Evolutionary conservation across 208 protist species (phyloP).

Genomic region (Phytomonas serpens): DNA sequence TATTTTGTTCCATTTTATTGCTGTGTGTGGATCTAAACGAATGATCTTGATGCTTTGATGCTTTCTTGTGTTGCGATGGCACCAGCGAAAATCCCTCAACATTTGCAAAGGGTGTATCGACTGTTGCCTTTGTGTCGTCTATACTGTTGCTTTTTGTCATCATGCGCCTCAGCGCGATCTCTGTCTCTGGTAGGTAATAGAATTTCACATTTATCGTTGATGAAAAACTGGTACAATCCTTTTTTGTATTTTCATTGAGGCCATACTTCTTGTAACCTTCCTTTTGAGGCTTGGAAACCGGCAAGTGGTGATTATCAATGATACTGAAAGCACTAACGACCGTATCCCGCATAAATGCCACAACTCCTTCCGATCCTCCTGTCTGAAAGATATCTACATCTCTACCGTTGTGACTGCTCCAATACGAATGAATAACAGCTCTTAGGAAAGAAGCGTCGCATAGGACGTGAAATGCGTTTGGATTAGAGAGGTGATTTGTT

Average conservation of each 20-base stretch:
- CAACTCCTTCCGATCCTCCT: background rate
- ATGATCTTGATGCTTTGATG: constrained; percentile 13
- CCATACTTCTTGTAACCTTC: background rate
- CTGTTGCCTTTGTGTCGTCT: background rate
- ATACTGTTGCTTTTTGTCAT: constrained; percentile 9
- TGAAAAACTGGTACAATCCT: constrained; percentile 6
- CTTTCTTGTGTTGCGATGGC: constrained; percentile 9
- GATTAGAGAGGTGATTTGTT: constrained; percentile 30
- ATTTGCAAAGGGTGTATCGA: background rate
- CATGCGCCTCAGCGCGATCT: constrained; percentile 21
- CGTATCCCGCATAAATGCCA: background rate
- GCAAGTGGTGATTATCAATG: constrained; percentile 9
- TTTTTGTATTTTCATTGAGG: background rate
- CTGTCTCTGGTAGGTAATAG: constrained; percentile 22
- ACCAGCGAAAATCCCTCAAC: background rate
- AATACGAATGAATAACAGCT: constrained; percentile 33
- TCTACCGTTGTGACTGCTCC: constrained; percentile 6
- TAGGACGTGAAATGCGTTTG: constrained; percentile 37
- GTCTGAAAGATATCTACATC: background rate
- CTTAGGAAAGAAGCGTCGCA: constrained; percentile 78
- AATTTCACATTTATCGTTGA: constrained; percentile 10
- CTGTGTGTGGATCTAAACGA: background rate
- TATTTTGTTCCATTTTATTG: background rate
- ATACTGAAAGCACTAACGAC: background rate
- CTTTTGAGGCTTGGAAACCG: background rate